These are phyloP conservation scores for Ophiosphaerella narmari DNA, from an alignment of 2,329 filamentous ascomycete genomes.

Conservation along the genomic window DNA sequence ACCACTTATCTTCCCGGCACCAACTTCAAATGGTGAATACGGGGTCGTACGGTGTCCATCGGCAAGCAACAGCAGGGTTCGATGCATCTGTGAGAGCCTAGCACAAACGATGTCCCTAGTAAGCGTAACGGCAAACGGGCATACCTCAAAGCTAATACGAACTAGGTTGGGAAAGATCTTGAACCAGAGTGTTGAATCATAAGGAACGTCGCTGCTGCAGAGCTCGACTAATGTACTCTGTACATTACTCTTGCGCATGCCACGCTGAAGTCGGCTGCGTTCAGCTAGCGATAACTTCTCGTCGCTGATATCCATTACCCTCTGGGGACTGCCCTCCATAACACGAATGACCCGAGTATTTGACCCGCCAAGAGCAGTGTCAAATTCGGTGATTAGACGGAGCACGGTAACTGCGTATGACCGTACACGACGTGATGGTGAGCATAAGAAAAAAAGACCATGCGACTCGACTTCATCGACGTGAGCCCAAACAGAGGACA, in stretches of 20 bases:
- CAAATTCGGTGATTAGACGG: constrained; percentile 90
- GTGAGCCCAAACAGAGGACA: constrained; percentile 87
- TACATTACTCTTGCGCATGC: constrained; percentile 80
- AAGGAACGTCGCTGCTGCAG: constrained; percentile 92
- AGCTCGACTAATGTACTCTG: constrained; percentile 89
- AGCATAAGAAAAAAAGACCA: constrained; percentile 95
- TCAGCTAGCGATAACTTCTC: constrained; percentile 91
- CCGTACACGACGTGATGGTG: constrained; percentile 86
- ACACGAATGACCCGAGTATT: constrained; percentile 86
- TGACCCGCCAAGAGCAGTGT: constrained; percentile 81
- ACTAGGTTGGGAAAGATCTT: constrained; percentile 97
- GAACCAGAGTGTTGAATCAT: constrained; percentile 95
- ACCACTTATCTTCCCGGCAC: constrained; percentile 60
- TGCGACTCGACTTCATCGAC: constrained; percentile 97
- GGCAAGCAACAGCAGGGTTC: constrained; percentile 76
- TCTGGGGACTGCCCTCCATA: constrained; percentile 83
- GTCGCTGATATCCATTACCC: constrained; percentile 89
- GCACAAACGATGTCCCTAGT: constrained; percentile 92
- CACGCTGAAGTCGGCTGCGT: constrained; percentile 86
- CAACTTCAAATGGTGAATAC: constrained; percentile 64
- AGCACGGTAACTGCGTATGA: constrained; percentile 91
- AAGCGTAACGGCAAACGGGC: constrained; percentile 87
- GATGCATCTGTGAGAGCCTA: constrained; percentile 90
- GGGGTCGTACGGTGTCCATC: constrained; percentile 61
- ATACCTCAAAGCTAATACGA: constrained; percentile 85